Percentiles rank a stretch among this genome's conserved stretches.
These are phyloP conservation scores for Pyrrhoderma noxium DNA, from an alignment of 1,284 basidiomycete species.

Conservation along the genomic window DNA sequence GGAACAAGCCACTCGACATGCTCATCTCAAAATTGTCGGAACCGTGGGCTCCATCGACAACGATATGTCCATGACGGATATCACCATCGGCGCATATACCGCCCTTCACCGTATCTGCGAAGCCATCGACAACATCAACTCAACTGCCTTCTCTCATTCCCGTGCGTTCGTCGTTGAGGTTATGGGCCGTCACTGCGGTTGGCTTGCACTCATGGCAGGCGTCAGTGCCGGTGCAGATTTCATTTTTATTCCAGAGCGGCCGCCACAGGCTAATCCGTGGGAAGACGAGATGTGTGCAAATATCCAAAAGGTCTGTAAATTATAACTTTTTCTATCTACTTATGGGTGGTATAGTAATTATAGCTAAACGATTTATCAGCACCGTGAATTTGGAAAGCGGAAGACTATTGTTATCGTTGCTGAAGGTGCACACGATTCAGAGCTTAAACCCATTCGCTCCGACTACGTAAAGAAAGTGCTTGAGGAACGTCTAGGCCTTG, in stretches of 20 bases:
- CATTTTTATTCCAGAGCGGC: slow-evolving; percentile 93
- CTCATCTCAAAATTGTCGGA: slow-evolving; percentile 92
- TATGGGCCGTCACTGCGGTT: slow-evolving; percentile 98
- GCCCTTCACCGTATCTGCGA: slow-evolving; percentile 96
- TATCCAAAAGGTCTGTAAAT: slow-evolving; percentile 58
- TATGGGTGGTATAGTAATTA: no score
- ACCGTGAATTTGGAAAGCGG: slow-evolving; percentile 88
- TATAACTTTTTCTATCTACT: neutral
- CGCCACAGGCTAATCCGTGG: slow-evolving; percentile 78
- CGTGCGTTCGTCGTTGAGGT: slow-evolving; percentile 98
- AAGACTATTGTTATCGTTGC: slow-evolving; percentile 99
- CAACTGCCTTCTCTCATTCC: slow-evolving; percentile 92
- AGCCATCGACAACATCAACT: slow-evolving; percentile 96
- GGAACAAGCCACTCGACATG: slow-evolving; percentile 63
- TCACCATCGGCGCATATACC: slow-evolving; percentile 95
- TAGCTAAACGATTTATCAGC: slow-evolving; percentile 42
- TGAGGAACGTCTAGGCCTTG: slow-evolving; percentile 79
- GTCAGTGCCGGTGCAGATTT: slow-evolving; percentile 94
- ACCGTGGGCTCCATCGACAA: slow-evolving; percentile 99
- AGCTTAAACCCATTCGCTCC: slow-evolving; percentile 85
- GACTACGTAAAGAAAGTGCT: slow-evolving; percentile 90
- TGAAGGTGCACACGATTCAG: slow-evolving; percentile 86
- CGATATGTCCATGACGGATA: slow-evolving; percentile 96
- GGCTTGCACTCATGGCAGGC: slow-evolving; percentile 91
- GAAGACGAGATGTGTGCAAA: slow-evolving; percentile 88